Conservation (phyloP, 805 yeast species). For the Candida sphagnicola region DNA sequence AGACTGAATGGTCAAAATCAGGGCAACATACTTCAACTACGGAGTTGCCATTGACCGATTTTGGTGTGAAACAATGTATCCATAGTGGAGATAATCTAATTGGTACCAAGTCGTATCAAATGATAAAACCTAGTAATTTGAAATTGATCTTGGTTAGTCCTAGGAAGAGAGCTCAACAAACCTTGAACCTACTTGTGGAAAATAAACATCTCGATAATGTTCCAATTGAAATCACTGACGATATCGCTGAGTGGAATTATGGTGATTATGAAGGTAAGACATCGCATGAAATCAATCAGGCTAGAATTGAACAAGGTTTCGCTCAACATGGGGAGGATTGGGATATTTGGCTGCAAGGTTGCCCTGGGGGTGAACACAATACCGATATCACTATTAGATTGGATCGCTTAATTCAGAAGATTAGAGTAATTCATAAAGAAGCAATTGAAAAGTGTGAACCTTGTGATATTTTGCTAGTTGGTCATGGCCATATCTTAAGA, state of each 20-base stretch:
- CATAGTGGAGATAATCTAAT: constrained; percentile 71
- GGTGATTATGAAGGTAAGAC: constrained; percentile 90
- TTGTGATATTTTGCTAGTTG: constrained; percentile 78
- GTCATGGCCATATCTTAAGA: constrained; percentile 91
- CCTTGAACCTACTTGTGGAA: constrained; percentile 60
- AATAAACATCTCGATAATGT: constrained; percentile 28
- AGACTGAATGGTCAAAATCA: constrained; percentile 92
- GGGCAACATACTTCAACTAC: constrained; percentile 91
- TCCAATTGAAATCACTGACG: constrained; percentile 51
- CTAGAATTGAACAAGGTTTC: constrained; percentile 57
- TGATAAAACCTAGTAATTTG: constrained; percentile 62
- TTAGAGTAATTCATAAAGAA: constrained; percentile 55
- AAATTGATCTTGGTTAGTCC: constrained; percentile 77
- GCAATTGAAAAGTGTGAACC: constrained; percentile 48
- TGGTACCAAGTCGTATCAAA: constrained; percentile 45
- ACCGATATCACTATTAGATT: constrained; percentile 65
- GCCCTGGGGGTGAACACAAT: constrained; percentile 82
- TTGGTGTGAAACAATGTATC: constrained; percentile 73
- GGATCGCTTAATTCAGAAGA: constrained; percentile 63
- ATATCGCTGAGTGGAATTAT: constrained; percentile 91
- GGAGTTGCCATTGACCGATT: constrained; percentile 71
- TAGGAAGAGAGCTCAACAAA: constrained; percentile 71
- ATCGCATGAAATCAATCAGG: constrained; percentile 60
- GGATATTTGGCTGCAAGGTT: constrained; percentile 90
- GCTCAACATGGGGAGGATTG: constrained; percentile 42